Conservation (phyloP, 345 rosid species). For the Arabis alpina region DNA sequence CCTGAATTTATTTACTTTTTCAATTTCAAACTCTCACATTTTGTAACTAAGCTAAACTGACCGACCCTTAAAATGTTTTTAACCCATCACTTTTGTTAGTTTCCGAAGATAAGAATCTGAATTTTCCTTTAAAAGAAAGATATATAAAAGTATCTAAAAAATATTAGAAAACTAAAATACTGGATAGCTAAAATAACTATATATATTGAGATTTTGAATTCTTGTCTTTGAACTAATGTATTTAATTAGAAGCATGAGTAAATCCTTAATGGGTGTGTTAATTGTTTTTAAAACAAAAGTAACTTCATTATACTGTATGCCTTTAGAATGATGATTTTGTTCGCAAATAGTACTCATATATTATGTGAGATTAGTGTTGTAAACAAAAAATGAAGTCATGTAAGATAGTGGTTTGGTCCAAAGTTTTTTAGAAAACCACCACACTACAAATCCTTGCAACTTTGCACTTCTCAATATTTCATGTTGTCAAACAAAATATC, state of each 20-base stretch:
- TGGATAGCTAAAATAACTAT: neutral
- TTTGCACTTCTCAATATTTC: conserved; percentile 7
- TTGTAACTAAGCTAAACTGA: conserved; percentile 1
- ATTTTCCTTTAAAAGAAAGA: neutral
- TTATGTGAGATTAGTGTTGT: neutral
- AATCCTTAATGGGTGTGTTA: neutral
- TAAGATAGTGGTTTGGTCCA: neutral
- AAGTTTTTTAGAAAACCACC: neutral
- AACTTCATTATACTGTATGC: neutral
- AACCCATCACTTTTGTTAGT: conserved; percentile 6
- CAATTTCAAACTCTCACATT: neutral
- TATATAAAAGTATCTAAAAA: neutral
- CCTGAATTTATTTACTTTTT: neutral
- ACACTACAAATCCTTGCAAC: conserved; percentile 2
- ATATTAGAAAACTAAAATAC: neutral
- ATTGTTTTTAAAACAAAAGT: neutral
- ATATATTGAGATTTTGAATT: conserved; percentile 5
- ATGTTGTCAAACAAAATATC: neutral
- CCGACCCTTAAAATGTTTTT: conserved; percentile 11
- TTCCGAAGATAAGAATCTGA: conserved; percentile 12
- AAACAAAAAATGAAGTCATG: neutral
- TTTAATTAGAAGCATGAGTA: neutral
- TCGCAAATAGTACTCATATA: neutral
- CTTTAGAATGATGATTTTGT: conserved; percentile 15
- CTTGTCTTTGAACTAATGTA: neutral